A percentile compares a stretch with the other conserved stretches of the same genome.
Evolutionary conservation across 164 flowering plant genomes (phyloP).

Genomic region (Warburgia ugandensis): DNA sequence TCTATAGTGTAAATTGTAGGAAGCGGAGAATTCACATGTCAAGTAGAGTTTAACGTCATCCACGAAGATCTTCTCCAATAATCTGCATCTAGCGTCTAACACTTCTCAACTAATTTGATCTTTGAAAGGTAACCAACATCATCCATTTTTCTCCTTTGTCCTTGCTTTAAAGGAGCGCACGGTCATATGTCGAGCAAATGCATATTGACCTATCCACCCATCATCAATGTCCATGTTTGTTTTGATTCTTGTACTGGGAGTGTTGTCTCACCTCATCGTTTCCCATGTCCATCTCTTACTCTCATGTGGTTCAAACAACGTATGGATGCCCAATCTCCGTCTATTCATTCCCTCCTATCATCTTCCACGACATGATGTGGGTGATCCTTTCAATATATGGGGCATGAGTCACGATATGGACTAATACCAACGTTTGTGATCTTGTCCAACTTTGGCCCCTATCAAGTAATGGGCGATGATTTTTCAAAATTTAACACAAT

Average conservation of each 20-base stretch:
- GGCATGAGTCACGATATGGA: not conserved
- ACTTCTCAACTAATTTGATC: not conserved
- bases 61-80: conserved; percentile 4
- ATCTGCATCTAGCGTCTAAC: no score
- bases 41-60: no score
- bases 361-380: not conserved
- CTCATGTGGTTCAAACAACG: not conserved
- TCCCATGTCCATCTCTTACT: not conserved
- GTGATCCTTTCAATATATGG: not conserved
- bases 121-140: not conserved
- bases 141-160: not conserved
- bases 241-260: not conserved
- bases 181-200: not conserved
- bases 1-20: no score
- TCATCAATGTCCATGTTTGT: not conserved
- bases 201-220: not conserved
- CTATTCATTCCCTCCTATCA: not conserved
- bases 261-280: not conserved
- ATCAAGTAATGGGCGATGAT: no score
- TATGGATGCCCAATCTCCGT: conserved; percentile 3
- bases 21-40: no score
- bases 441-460: not conserved
- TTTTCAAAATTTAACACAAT: no score
- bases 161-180: not conserved
- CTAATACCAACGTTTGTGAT: not conserved